Evolutionary conservation across 73 alveolate species (phyloP), one percentile per base, ranked within the genome.

Genomic region (Breviolum minutum): DNA sequence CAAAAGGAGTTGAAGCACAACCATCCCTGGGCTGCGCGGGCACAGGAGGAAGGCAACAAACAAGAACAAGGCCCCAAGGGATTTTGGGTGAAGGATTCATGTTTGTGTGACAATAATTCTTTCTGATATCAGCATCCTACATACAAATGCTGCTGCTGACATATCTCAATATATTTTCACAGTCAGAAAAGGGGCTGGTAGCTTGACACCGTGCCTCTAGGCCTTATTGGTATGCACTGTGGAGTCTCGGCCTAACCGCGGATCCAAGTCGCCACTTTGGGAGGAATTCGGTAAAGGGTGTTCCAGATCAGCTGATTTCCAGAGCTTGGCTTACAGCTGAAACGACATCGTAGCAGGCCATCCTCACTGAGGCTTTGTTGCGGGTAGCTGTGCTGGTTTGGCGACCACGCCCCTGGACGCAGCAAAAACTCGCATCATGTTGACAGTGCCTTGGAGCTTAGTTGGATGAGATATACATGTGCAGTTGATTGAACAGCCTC

Each of bases 331-430:
- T 74, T 68, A 16, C 20, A 68, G 20, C 14, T 20, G 79, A 68
- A 68, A 16, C n/a, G n/a, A 20, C 20, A 68, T 68, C n/a, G 79
- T 20, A 68, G 79, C 20, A 14, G 62, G 26, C 61, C 9, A 10
- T 40, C 79, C 27, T 24, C 63, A 48, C 71, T 27, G 26, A 92
- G 98, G 98, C 90, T 73, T 63, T 27, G 81, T 92, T n/a, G 98
- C 98, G 6, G 98, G 98, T 13, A 64, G 81, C 80, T 92, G 61
- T 26, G 98, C 98, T 14, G 98, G 98, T 12, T 60, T 92, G 40
- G 98, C 98, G 29, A 92, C 98, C 80, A 92, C 98, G 6, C 98
- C 98, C 61, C 69, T 92, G 89, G 98, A 92, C 32, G 90, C 90
- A 74, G 98, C 98, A 12, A 92, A 92, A 60, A 92, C 98, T 7